A percentile compares a stretch with the other conserved stretches of the same genome.
These are phyloP conservation scores for Boechera divaricarpa DNA, from an alignment of 345 rosid genomes.

Conservation along the genomic window DNA sequence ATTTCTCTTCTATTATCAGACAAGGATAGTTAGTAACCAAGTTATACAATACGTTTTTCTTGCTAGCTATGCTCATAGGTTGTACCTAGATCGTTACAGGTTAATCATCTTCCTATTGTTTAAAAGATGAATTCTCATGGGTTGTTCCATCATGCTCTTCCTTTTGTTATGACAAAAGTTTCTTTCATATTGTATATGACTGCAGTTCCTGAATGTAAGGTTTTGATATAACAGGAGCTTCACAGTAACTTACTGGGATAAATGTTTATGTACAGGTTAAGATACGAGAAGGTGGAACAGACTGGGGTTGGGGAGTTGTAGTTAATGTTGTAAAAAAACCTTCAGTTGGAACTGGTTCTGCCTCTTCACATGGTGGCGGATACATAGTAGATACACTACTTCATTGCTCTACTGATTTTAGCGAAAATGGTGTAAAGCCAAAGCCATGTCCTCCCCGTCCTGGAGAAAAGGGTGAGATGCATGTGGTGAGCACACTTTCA, in stretches of 20 bases:
- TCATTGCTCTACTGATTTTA: conserved; percentile 83
- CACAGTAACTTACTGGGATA: conserved; percentile 26
- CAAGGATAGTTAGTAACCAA: background rate
- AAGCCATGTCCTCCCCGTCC: conserved; percentile 92
- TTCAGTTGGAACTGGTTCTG: conserved; percentile 54
- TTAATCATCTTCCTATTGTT: conserved; percentile 13
- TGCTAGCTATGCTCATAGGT: conserved; percentile 4
- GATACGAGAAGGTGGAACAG: conserved; percentile 93
- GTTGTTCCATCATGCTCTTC: conserved; percentile 11
- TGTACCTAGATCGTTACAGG: conserved; percentile 2
- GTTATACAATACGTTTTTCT: background rate
- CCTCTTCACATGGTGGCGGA: conserved; percentile 69
- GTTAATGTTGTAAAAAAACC: conserved; percentile 89
- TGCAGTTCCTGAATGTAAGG: conserved; percentile 16
- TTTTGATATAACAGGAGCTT: conserved; percentile 13
- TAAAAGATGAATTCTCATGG: conserved; percentile 22
- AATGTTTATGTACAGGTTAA: conserved; percentile 65
- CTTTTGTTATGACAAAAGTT: background rate
- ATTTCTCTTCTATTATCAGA: conserved; percentile 6
- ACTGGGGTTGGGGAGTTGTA: conserved; percentile 99
- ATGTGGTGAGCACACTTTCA: conserved; percentile 73
- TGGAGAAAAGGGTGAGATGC: conserved; percentile 99
- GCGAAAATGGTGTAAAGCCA: conserved; percentile 85
- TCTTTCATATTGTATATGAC: conserved; percentile 14
- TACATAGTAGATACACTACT: conserved; percentile 94